phyloP scores from a whole-genome alignment of 495 filamentous ascomycete genomes.

The Eremomyces bilateralis region DNA sequence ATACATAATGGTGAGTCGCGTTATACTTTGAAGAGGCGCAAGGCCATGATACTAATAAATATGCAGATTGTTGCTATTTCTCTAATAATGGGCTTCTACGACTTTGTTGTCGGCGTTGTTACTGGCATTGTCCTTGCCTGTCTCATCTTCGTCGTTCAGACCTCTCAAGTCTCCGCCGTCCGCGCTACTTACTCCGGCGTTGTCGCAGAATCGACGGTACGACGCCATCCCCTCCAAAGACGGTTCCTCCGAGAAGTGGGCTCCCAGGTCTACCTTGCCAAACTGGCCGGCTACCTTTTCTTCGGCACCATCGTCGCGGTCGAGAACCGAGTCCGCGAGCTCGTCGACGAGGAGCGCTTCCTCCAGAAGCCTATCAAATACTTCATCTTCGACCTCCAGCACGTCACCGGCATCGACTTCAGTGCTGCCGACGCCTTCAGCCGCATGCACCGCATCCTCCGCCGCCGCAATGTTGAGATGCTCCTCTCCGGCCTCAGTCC shows the following conservation, averaged over 20 bases:
- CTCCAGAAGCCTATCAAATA: slow-evolving; percentile 57
- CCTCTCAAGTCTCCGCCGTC: slow-evolving; percentile 69
- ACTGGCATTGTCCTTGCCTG: slow-evolving; percentile 84
- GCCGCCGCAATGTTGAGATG: slow-evolving; percentile 49
- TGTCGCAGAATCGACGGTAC: slow-evolving; percentile 73
- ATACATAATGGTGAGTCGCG: slow-evolving; percentile 54
- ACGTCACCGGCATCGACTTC: slow-evolving; percentile 86
- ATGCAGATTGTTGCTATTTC: slow-evolving; percentile 67
- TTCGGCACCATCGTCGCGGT: slow-evolving; percentile 93
- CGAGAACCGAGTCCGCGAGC: slow-evolving; percentile 58
- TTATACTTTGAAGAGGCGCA: background rate
- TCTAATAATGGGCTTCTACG: slow-evolving; percentile 84
- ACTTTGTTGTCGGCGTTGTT: slow-evolving; percentile 86
- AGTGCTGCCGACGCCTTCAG: slow-evolving; percentile 89
- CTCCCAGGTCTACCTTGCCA: slow-evolving; percentile 68
- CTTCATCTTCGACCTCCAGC: slow-evolving; percentile 69
- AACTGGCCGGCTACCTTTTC: slow-evolving; percentile 80
- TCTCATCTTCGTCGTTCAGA: slow-evolving; percentile 73
- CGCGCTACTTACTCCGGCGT: slow-evolving; percentile 70
- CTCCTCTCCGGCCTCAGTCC: slow-evolving; percentile 61
- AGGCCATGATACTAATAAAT: background rate
- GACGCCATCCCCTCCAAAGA: slow-evolving; percentile 73
- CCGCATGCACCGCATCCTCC: slow-evolving; percentile 65
- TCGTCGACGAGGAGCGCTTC: slow-evolving; percentile 70
- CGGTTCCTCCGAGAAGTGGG: slow-evolving; percentile 70